A percentile compares a stretch with the other conserved stretches of the same genome.
Conservation (phyloP, 2,329 filamentous ascomycete species). For the Paecilomyces sp. region DNA sequence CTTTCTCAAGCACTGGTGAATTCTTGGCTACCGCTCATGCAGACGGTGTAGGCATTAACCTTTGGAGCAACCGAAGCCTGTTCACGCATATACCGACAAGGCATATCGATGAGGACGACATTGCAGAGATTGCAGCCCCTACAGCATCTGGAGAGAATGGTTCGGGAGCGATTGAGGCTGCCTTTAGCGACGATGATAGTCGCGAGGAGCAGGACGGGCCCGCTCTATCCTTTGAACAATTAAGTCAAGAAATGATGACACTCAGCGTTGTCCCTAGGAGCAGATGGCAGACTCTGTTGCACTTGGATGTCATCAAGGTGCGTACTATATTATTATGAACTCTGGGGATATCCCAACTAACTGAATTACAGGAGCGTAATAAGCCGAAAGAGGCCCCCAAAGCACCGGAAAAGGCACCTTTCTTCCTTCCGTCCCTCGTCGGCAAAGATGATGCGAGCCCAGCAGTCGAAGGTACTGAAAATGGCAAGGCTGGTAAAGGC, state of each 20-base stretch:
- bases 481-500: slow-evolving; percentile 17
- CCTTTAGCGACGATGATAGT: slow-evolving; percentile 54
- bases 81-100: slow-evolving; percentile 84
- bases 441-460: slow-evolving; percentile 16
- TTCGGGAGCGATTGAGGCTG: slow-evolving; percentile 66
- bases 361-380: slow-evolving; percentile 64
- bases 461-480: slow-evolving; percentile 19
- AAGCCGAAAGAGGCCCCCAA: slow-evolving; percentile 90
- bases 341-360: slow-evolving; percentile 1
- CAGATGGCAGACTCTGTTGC: slow-evolving; percentile 87
- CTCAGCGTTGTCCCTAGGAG: slow-evolving; percentile 83
- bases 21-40: slow-evolving; percentile 86
- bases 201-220: slow-evolving; percentile 46
- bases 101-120: slow-evolving; percentile 72
- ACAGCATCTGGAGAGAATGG: slow-evolving; percentile 79
- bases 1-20: slow-evolving; percentile 85
- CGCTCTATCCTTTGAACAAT: slow-evolving; percentile 60
- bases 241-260: slow-evolving; percentile 76
- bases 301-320: slow-evolving; percentile 76
- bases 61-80: slow-evolving; percentile 91
- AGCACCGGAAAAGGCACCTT: slow-evolving; percentile 86
- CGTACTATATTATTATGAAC: not conserved
- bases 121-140: slow-evolving; percentile 59
- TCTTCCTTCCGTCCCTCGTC: slow-evolving; percentile 64
- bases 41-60: slow-evolving; percentile 75